Conservation (phyloP, 306 rosid genomes). For the Trifolium pratense region DNA sequence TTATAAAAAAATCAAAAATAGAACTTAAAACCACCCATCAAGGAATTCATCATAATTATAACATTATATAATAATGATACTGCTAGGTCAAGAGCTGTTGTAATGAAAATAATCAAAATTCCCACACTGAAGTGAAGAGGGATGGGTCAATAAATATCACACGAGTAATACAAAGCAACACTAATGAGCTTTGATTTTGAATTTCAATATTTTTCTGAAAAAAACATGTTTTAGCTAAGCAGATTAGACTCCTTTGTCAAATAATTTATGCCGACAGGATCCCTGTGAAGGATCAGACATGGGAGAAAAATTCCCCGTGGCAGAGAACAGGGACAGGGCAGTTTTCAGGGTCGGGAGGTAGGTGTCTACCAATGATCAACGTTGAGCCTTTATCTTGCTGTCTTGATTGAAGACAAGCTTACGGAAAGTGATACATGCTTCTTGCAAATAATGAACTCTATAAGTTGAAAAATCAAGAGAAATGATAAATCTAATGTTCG, state of each 20-base stretch:
- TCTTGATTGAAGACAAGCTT: too few species aligned
- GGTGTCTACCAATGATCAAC: too few species aligned
- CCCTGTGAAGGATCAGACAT: too few species aligned
- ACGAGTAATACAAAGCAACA: background rate
- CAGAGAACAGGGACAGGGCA: too few species aligned
- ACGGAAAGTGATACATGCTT: too few species aligned
- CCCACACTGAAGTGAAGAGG: background rate
- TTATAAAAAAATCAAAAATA: background rate
- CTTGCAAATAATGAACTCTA: too few species aligned
- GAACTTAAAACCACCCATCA: conserved; percentile 7
- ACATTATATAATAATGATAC: conserved; percentile 11
- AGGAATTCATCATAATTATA: conserved; percentile 16
- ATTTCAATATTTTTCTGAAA: background rate
- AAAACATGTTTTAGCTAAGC: background rate
- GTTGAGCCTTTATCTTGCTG: too few species aligned
- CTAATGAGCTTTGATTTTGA: background rate
- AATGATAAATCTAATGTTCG: too few species aligned
- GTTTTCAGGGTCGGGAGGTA: too few species aligned
- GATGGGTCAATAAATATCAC: background rate
- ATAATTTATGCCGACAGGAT: background rate
- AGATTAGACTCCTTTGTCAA: background rate
- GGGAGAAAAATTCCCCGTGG: too few species aligned
- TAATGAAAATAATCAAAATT: background rate
- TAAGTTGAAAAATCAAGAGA: too few species aligned
- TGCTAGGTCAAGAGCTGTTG: background rate